Base-by-base conservation (phyloP, 2,329 filamentous ascomycete species). In the Neofusicoccum parvum region DNA sequence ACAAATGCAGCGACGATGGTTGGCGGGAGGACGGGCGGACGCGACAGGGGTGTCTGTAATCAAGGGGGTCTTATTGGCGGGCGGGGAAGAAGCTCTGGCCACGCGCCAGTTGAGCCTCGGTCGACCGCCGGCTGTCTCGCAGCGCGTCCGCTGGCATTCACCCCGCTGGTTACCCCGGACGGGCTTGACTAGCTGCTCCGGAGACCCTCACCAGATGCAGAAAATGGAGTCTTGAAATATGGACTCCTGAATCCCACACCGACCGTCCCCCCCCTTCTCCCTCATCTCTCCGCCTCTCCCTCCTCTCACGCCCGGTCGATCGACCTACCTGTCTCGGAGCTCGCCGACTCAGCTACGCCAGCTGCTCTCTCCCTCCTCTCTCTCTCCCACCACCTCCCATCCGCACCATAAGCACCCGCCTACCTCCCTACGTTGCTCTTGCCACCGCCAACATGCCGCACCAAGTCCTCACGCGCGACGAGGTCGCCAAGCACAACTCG, bases 401-500 rank as follows among this genome's bases (percentile, higher is more conserved):
- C 53, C 53, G 9, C 17, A 36, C 20, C 11, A 4, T n/a, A 51
- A 11, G 32, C 20, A 39, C 49, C 49, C n/a, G 17, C 14, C 49
- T 51, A 17, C 14, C 49, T 51, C 48, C 36, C n/a, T 39, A 9
- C 51, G n/a, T 53, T 10, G 4, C 36, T 2, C 10, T 6, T 32
- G 12, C n/a, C 34, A 41, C 34, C 51, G 37, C 3, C 45, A 37
- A 20, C 32, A 62, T 62, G 59, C 59, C 59, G 2, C 46, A 50
- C 59, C 59, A 62, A 43, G 46, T 43, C 34, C 34, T 62, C 62
- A 81, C 82, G 60, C 83, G 83, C 71, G 81, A 78, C 48, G 79
- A 92, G 77, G 90, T 95, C 71, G 88, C 89, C 68, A 86, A 89
- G 76, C 90, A 94, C 81, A 92, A 89, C 76, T 87, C 85, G 65